Conservation (phyloP, 345 rosid species). For the Stellera chamaejasme region DNA sequence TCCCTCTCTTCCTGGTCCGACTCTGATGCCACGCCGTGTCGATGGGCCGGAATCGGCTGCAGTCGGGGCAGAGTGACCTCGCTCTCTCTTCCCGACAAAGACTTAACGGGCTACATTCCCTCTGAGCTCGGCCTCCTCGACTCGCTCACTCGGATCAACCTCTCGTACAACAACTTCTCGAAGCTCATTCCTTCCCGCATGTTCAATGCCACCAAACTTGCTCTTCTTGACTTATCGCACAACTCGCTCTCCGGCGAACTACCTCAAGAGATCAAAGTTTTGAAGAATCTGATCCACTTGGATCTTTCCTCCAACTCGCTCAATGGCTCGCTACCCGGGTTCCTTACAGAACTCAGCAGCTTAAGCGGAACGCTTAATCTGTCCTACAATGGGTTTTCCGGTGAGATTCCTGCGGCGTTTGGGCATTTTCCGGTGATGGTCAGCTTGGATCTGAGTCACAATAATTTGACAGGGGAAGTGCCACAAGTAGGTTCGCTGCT, state of each 20-base stretch:
- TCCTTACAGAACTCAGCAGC: constrained; percentile 45
- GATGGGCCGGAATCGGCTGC: constrained; percentile 72
- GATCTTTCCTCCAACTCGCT: constrained; percentile 68
- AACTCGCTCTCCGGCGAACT: constrained; percentile 65
- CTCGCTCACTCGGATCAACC: constrained; percentile 51
- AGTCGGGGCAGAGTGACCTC: constrained; percentile 51
- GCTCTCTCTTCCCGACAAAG: constrained; percentile 41
- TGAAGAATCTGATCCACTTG: constrained; percentile 46
- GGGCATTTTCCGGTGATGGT: constrained; percentile 66
- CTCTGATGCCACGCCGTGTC: constrained; percentile 70
- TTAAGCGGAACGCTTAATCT: constrained; percentile 69
- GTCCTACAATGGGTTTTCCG: constrained; percentile 61
- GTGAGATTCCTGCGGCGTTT: constrained; percentile 61
- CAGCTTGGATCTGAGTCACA: constrained; percentile 76
- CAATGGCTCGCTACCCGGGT: constrained; percentile 65
- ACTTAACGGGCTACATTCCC: constrained; percentile 71
- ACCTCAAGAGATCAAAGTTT: constrained; percentile 38
- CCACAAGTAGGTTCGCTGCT: constrained; percentile 77
- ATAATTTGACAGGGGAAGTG: constrained; percentile 76
- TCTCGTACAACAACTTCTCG: constrained; percentile 61
- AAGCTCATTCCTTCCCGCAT: constrained; percentile 49
- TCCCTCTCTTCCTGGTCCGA: constrained; percentile 60
- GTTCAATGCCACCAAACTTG: constrained; percentile 44
- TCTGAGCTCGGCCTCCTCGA: constrained; percentile 75
- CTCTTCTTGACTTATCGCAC: constrained; percentile 58